Conservation (phyloP, 768 basidiomycete genomes). For the Hypholoma fasciculare region DNA sequence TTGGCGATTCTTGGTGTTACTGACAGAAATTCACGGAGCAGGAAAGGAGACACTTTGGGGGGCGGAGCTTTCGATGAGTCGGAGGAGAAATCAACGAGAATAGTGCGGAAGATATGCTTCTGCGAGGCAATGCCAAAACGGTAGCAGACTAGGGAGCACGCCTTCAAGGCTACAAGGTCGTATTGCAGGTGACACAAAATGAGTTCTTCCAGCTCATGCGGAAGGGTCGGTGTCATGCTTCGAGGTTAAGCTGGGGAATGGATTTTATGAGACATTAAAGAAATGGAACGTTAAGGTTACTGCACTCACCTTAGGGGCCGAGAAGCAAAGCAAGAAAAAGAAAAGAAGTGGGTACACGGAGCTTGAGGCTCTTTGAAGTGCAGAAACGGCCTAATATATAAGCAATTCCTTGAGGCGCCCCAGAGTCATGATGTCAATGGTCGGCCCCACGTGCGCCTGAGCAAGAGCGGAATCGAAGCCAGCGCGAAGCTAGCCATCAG, state of each 20-base stretch:
- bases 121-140: not conserved
- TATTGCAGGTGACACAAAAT: not conserved
- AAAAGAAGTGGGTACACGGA: too few species aligned
- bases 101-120: not conserved
- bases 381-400: not conserved
- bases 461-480: too few species aligned
- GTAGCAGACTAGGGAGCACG: slow-evolving; percentile 1
- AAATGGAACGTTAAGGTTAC: not conserved
- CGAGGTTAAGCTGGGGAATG: not conserved
- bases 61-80: not conserved
- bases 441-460: too few species aligned
- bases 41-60: not conserved
- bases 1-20: not conserved
- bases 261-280: too few species aligned
- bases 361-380: not conserved
- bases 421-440: too few species aligned
- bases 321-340: not conserved
- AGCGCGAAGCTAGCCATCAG: too few species aligned
- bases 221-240: not conserved
- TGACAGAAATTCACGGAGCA: not conserved
- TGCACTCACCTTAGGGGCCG: not conserved
- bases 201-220: slow-evolving; percentile 1
- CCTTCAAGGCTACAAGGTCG: not conserved
- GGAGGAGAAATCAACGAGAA: not conserved
- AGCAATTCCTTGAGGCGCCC: not conserved